Conservation (phyloP, 2,329 filamentous ascomycete genomes). For the Pseudogymnoascus sp. region DNA sequence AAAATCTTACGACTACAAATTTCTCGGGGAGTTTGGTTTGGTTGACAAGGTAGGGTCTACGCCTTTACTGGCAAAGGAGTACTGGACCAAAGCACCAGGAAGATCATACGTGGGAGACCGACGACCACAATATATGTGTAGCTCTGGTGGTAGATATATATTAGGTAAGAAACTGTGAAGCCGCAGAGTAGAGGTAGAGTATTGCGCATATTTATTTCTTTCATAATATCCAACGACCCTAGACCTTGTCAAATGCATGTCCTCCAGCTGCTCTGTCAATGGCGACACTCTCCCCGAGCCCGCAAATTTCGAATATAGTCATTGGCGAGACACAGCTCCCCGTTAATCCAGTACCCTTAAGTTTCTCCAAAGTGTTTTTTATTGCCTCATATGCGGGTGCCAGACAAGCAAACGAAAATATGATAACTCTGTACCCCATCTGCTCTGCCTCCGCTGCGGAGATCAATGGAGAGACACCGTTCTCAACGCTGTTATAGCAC, state of each 20-base stretch:
- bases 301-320: conserved; percentile 12
- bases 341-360: conserved; percentile 31
- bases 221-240: background rate
- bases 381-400: conserved; percentile 40
- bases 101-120: background rate
- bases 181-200: background rate
- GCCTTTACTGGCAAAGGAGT: background rate
- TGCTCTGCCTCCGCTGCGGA: conserved; percentile 44
- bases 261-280: conserved; percentile 13
- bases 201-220: background rate
- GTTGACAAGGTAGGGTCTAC: background rate
- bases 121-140: background rate
- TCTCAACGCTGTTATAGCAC: conserved; percentile 51
- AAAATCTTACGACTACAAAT: background rate
- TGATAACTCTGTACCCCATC: conserved; percentile 51
- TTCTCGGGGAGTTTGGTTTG: background rate
- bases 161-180: background rate
- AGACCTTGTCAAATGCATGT: conserved; percentile 1
- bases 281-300: conserved; percentile 10
- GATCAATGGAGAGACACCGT: conserved; percentile 47
- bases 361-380: conserved; percentile 28
- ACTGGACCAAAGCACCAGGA: background rate
- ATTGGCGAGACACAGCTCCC: conserved; percentile 18
- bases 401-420: conserved; percentile 46
- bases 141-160: background rate